Evolutionary conservation across 2,329 filamentous ascomycete genomes (phyloP), one percentile per base, ranked within the genome.

Genomic region (Cryphonectria parasitica): DNA sequence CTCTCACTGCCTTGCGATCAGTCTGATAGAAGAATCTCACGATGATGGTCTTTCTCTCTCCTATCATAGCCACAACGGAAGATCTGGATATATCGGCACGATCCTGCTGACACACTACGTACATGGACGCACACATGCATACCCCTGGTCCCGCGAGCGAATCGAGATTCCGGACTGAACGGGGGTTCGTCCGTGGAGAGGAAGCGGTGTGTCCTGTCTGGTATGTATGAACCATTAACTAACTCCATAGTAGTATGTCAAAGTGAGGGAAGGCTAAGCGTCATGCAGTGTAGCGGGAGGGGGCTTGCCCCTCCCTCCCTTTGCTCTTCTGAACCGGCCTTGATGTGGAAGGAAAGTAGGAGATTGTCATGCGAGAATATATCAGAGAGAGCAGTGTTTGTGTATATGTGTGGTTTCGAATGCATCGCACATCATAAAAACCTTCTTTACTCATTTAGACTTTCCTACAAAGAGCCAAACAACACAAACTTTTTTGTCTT

Each of bases 71-170:
- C 19, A 39, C 17, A 60, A n/a, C 10, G 19, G 45, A 49, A 61
- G 58, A 25, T 15, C 58, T 61, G 58, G 58, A 39, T 61, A 61
- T 36, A 11, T 39, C 58, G 58, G 58, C 58, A 61, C 58, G 58
- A 36, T n/a, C 19, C 22, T 39, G 58, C 11, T 17, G n/a, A 49
- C 45, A n/a, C 45, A n/a, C 45, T 49, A 49, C 22, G 45, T n/a
- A 49, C 45, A 49, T 49, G 4, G 3, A 6, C 31, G 11, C 19
- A 34, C 25, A 56, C 15, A 28, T 28, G n/a, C 52, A n/a, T n/a
- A 54, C 49, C 49, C 56, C 56, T 19, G 31, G 19, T 34, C 58
- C 58, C 17, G 31, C 11, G 19, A 61, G 58, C 31, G 22, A 61
- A 61, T 36, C 58, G 58, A 61, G 34, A 58, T 58, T 58, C 6